Evolutionary conservation across 2,329 filamentous ascomycete genomes (phyloP), one percentile per base, ranked within the genome.

Genomic region (Botrytis sinoallii): DNA sequence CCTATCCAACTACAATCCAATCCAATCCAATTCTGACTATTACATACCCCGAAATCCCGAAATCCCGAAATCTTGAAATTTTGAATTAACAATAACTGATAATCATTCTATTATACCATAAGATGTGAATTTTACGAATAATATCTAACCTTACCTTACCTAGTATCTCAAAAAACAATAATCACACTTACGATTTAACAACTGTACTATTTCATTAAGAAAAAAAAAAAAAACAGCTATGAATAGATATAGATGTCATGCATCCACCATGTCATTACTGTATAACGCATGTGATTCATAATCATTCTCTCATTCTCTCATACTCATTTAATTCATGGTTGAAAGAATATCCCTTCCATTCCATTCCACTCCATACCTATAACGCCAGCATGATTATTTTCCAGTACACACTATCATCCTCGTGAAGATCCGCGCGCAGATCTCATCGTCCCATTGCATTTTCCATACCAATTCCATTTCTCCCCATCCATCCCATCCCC

Each of bases 371-470:
- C 20, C 22, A n/a, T 40, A 16, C 35, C 60, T 25, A n/a, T 63
- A 63, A 63, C 60, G 60, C 60, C 60, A n/a, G 25, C 22, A n/a
- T 40, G 5, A 40, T 63, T 9, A 14, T 60, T 35, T 32, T 25
- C 59, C 59, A 40, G 35, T 22, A 25, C 35, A 25, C 6, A 40
- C 10, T n/a, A n/a, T n/a, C 35, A 80, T 29, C 79, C 79, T 52
- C 25, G 12, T 52, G 48, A 52, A 6, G 77, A 85, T 85, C 7
- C 84, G 84, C 22, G 85, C 42, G 69, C 81, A 78, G 18, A 77
- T 77, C 1, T 82, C 82, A 77, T 85, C 83, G 70, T 81, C 81
- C 57, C 84, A 71, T 16, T 81, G 82, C 59, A 82, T 76, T 32
- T 80, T 82, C 68, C 78, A 74, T 1, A 81, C 80, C 16, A 46